These are phyloP conservation scores for Hericium rajendrae DNA, from an alignment of 768 basidiomycete genomes.

Conservation along the genomic window DNA sequence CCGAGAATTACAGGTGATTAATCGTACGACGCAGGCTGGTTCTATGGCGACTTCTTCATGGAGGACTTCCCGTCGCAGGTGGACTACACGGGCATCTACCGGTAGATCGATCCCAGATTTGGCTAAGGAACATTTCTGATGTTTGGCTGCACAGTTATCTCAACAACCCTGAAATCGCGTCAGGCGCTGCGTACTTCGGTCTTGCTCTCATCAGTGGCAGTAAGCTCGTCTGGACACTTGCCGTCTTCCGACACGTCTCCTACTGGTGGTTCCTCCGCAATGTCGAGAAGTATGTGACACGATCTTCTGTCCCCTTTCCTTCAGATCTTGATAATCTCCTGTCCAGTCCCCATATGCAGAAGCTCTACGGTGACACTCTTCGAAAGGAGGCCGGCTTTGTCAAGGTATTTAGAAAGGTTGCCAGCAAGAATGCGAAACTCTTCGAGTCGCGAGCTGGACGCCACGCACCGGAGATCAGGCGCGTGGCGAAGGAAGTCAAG, in stretches of 20 bases:
- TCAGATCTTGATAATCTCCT: background rate
- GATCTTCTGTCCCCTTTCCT: background rate
- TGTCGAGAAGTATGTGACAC: conserved; percentile 74
- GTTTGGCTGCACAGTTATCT: conserved; percentile 46
- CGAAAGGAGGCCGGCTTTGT: conserved; percentile 96
- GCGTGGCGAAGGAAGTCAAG: conserved; percentile 84
- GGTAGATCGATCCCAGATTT: conserved; percentile 34
- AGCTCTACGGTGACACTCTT: conserved; percentile 86
- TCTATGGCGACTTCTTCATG: conserved; percentile 96
- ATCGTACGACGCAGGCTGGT: conserved; percentile 64
- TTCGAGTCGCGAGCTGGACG: conserved; percentile 69
- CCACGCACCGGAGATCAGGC: conserved; percentile 74
- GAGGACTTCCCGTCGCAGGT: conserved; percentile 85
- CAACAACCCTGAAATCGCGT: conserved; percentile 94
- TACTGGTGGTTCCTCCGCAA: conserved; percentile 94
- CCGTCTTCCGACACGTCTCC: conserved; percentile 74
- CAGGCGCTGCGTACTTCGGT: conserved; percentile 92
- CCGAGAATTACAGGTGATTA: background rate
- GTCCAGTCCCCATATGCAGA: conserved; percentile 92
- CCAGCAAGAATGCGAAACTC: conserved; percentile 69
- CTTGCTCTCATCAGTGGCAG: conserved; percentile 85
- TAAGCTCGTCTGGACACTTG: conserved; percentile 81
- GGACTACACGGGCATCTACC: conserved; percentile 95
- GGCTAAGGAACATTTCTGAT: background rate
- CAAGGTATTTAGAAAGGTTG: conserved; percentile 94